Base-by-base conservation (phyloP, 495 filamentous ascomycete genomes). In the Podospora conica region DNA sequence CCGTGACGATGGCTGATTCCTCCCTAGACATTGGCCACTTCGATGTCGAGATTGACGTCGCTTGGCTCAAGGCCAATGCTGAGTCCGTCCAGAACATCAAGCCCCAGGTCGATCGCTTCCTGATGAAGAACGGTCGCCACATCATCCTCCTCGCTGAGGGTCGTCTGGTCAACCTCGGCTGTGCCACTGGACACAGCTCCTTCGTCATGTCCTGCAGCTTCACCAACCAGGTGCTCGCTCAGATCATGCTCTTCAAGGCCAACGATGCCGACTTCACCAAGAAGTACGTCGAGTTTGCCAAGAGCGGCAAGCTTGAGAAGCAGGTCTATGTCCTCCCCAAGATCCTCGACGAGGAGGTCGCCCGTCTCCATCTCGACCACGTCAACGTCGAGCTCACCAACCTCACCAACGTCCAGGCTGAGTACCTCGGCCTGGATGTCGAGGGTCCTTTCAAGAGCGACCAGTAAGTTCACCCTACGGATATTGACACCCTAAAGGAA, bases 171-270 rank as follows among this genome's bases (percentile, higher is more conserved):
- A 98, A 98, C 86, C 85, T 98, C 63, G 95, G 95, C 79, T 98
- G 95, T 82, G 95, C 95, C 75, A 98, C 95, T 66, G 95, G 95
- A 67, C 95, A 98, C 90, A 96, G 93, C 72, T 97, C 94, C 58
- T 98, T 98, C 83, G 95, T 98, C 86, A 97, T 98, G 95, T 96
- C 92, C 70, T 98, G 95, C 91, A 97, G 93, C 68, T 98, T 98
- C 90, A 97, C 94, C 84, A 98, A 98, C 88, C 95, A 98, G 86
- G 95, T 97, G 69, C 91, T 98, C 76, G 95, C 95, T 27, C 95
- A 98, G 84, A 98, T 98, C 81, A 90, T 96, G 84, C 85, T 98
- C 69, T 98, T 82, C 90, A 98, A 98, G 88, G 88, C 88, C 71
- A 85, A 89, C 77, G 94, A 98, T 73, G 85, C 83, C 74, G 89